Percentiles rank a stretch among this genome's conserved stretches.
These are phyloP conservation scores for Ilyonectria robusta DNA, from an alignment of 2,329 filamentous ascomycete species.

Conservation along the genomic window DNA sequence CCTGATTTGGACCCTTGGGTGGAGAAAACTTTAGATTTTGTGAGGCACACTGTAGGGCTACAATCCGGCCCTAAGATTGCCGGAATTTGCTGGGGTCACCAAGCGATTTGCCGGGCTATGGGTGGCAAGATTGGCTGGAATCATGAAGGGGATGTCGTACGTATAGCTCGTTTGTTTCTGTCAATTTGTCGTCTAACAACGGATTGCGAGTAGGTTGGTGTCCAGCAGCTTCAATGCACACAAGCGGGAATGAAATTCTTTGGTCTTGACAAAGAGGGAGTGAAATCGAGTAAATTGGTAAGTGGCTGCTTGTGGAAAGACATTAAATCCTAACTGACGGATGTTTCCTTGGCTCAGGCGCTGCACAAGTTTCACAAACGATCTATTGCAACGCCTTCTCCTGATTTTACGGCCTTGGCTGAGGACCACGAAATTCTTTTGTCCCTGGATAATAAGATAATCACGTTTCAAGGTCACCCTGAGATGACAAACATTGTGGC, in stretches of 20 bases:
- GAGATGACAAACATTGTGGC: conserved; percentile 18
- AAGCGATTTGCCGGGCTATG: conserved; percentile 16
- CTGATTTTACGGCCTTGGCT: conserved; percentile 12
- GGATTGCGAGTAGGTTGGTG: background rate
- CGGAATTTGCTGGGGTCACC: conserved; percentile 26
- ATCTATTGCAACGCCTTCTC: background rate
- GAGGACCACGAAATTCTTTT: conserved; percentile 18
- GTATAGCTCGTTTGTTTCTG: background rate
- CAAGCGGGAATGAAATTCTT: conserved; percentile 6
- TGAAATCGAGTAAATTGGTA: background rate
- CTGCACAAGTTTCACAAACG: conserved; percentile 26
- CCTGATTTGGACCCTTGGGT: conserved; percentile 9
- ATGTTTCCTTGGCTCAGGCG: background rate
- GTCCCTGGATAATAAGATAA: background rate
- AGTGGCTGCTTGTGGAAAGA: background rate
- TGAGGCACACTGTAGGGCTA: background rate
- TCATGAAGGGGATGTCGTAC: background rate
- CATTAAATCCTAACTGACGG: background rate
- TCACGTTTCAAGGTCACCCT: conserved; percentile 26
- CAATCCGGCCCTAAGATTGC: background rate
- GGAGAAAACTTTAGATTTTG: background rate
- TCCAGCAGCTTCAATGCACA: conserved; percentile 5
- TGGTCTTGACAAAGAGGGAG: background rate
- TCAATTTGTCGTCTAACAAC: background rate
- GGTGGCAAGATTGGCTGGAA: conserved; percentile 8